Percentiles rank a stretch among this genome's conserved stretches.
Evolutionary conservation across 352 stramenopile genomes (phyloP).

Genomic region (Phytophthora hybrid): DNA sequence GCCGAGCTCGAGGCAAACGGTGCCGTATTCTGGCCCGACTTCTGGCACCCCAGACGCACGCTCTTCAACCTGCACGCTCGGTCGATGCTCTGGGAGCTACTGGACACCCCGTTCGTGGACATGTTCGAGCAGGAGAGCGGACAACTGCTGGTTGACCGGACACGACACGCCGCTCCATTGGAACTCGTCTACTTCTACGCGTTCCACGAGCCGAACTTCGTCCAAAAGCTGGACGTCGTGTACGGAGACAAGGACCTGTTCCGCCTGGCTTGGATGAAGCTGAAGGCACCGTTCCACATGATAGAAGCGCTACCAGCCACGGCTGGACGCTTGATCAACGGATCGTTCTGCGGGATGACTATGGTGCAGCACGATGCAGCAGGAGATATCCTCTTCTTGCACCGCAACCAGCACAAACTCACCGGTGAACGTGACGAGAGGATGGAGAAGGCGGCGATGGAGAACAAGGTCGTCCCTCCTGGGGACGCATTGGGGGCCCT

Average conservation of each 20-base stretch:
- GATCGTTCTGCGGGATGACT: constrained; percentile 57
- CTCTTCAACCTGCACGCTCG: constrained; percentile 66
- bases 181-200: constrained; percentile 55
- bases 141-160: constrained; percentile 57
- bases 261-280: constrained; percentile 62
- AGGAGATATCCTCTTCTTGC: constrained; percentile 51
- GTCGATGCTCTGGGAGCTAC: constrained; percentile 62
- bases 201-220: constrained; percentile 42
- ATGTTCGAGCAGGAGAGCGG: constrained; percentile 78
- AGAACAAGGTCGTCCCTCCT: constrained; percentile 22
- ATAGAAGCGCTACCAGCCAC: constrained; percentile 45
- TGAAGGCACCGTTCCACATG: constrained; percentile 54
- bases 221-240: constrained; percentile 44
- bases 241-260: constrained; percentile 72
- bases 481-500: constrained; percentile 27
- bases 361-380: constrained; percentile 56
- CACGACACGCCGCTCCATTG: constrained; percentile 41
- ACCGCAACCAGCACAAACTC: constrained; percentile 60
- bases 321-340: constrained; percentile 42
- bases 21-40: constrained; percentile 76
- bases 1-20: constrained; percentile 45
- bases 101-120: constrained; percentile 51
- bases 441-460: constrained; percentile 16
- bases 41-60: constrained; percentile 61
- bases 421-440: constrained; percentile 25